Evolutionary conservation across 805 yeast genomes (phyloP), one percentile per base, ranked within the genome.

Genomic region (Kazachstania bromeliacearum): DNA sequence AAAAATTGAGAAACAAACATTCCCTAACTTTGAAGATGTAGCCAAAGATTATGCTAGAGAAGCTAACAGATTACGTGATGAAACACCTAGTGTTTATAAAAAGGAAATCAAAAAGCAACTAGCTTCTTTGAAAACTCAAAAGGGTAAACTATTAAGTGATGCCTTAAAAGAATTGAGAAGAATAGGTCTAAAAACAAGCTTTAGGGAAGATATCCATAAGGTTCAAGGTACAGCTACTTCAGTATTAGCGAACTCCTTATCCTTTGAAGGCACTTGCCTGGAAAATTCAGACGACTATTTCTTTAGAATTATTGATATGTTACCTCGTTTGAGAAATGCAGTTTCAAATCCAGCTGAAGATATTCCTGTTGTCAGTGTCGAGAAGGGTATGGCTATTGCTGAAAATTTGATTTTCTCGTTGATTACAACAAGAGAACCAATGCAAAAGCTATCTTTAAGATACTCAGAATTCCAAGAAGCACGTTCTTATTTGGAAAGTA

Each of bases 121-220:
- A 26, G 78, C 87, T 2, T 69, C 85, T 5, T 65, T 92, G 58
- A 83, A 80, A 50, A 70, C 79, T n/a, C 89, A 85, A 50, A 92
- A 92, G 60, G 68, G 78, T 41, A 81, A 79, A 45, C 59, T 87
- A 5, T 62, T 94, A 36, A 81, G 92, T 59, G 85, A 79, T 39
- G 72, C 87, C 0, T 60, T 92, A 41, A 76, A 77, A 43, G 92
- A 84, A 45, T 62, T 89, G 36, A 73, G 76, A 52, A 63, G 77
- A 39, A 74, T 84, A 52, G 99, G 99, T 1, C 59, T 92, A 45
- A 80, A 75, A 46, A 63, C 77, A 3, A 72, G 72, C 18, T 67
- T 79, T 24, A 76, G 79, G 39, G 68, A 78, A 5, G 87, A 82
- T 42, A 73, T 79, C n/a, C 71, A 73, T 35, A 69, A 68, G 18